A percentile compares a stretch with the other conserved stretches of the same genome.
These are phyloP conservation scores for Triticum urartu DNA, from an alignment of 176 grass and related monocot genomes.

Conservation along the genomic window DNA sequence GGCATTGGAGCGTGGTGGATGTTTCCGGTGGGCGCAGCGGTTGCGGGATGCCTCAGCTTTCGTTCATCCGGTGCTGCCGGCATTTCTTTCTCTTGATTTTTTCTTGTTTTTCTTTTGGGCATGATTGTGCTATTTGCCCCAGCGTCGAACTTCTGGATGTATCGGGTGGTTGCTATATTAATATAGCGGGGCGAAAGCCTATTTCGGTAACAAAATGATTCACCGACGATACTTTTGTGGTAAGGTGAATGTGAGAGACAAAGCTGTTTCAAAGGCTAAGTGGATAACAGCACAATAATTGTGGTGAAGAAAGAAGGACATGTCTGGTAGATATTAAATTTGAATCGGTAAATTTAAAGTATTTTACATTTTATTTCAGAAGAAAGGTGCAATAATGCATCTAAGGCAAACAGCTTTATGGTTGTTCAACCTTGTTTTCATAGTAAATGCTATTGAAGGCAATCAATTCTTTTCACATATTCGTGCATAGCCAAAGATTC, in stretches of 20 bases:
- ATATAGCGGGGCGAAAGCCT: too few species aligned
- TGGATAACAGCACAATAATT: neutral
- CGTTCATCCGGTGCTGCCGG: too few species aligned
- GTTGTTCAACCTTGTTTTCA: neutral
- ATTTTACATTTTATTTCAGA: neutral
- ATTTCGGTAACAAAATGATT: neutral
- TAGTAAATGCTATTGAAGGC: neutral
- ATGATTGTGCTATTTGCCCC: too few species aligned
- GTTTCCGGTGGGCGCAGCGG: too few species aligned
- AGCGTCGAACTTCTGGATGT: too few species aligned
- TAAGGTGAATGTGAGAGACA: neutral
- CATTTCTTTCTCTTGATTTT: too few species aligned
- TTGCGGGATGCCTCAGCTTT: too few species aligned
- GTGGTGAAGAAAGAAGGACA: neutral
- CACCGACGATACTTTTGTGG: neutral
- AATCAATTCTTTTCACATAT: neutral
- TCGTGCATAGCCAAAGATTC: neutral
- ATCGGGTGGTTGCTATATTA: too few species aligned
- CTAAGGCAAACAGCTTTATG: neutral
- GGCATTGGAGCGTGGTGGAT: too few species aligned
- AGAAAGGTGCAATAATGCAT: neutral
- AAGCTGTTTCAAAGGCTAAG: neutral
- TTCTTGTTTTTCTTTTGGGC: too few species aligned
- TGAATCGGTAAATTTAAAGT: slow-evolving; percentile 4
- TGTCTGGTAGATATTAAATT: neutral